Conservation (phyloP, 768 basidiomycete genomes). For the Leucocoprinus leucothites region DNA sequence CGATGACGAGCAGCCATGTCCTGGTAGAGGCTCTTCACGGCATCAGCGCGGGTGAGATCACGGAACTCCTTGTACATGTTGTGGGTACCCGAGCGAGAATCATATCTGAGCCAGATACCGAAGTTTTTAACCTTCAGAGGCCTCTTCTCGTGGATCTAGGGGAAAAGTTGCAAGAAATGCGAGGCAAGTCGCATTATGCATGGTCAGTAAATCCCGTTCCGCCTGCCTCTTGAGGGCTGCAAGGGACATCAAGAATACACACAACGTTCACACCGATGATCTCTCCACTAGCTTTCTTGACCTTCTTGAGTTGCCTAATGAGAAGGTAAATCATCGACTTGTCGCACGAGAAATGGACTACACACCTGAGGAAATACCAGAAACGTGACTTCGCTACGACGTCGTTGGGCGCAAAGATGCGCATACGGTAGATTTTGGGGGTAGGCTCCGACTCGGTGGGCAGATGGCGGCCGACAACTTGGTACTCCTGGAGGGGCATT, state of each 20-base stretch:
- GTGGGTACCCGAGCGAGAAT: constrained; percentile 99
- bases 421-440: constrained; percentile 99
- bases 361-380: constrained; percentile 98
- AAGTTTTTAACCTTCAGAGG: constrained; percentile 99
- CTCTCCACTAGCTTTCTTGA: constrained; percentile 99
- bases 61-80: constrained; percentile 99
- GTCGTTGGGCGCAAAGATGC: constrained; percentile 98
- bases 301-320: constrained; percentile 90
- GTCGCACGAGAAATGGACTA: not conserved
- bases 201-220: constrained; percentile 62
- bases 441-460: constrained; percentile 91
- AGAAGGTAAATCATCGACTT: not conserved
- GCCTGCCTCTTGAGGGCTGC: constrained; percentile 86
- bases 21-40: constrained; percentile 96
- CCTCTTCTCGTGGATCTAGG: constrained; percentile 95
- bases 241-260: constrained; percentile 68
- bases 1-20: constrained; percentile 99
- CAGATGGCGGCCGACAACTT: constrained; percentile 96
- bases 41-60: constrained; percentile 90
- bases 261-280: constrained; percentile 98
- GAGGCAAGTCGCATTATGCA: constrained; percentile 26
- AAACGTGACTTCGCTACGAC: constrained; percentile 99
- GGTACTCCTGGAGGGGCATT: constrained; percentile 89
- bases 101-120: constrained; percentile 99
- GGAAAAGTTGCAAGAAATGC: constrained; percentile 23